These are phyloP conservation scores for Cladorrhinum sp. DNA, from an alignment of 2,329 filamentous ascomycete species.

Conservation along the genomic window DNA sequence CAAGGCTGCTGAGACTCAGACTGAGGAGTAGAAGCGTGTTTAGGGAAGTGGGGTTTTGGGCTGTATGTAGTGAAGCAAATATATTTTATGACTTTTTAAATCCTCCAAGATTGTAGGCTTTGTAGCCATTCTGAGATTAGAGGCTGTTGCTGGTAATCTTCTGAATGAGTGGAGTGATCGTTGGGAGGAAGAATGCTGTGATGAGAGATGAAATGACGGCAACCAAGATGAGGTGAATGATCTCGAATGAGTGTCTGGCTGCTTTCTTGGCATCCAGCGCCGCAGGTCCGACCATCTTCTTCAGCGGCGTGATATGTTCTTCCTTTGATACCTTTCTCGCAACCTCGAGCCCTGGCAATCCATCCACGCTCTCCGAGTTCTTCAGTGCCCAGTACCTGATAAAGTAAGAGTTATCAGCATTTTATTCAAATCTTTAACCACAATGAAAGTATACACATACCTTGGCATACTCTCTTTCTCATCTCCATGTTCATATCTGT, in stretches of 20 bases:
- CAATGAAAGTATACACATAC: constrained; percentile 18
- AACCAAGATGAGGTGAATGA: constrained; percentile 21
- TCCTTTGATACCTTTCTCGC: constrained; percentile 32
- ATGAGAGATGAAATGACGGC: constrained; percentile 13
- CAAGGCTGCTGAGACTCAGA: too few relatives aligned
- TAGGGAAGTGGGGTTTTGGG: too few relatives aligned
- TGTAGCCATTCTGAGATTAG: too few relatives aligned
- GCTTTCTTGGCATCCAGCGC: constrained; percentile 26
- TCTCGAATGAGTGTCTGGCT: constrained; percentile 7
- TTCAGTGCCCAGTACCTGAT: constrained; percentile 41
- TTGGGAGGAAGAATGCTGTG: neutral
- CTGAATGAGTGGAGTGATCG: neutral
- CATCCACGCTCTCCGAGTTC: constrained; percentile 40
- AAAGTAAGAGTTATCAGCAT: neutral
- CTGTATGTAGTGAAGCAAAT: too few relatives aligned
- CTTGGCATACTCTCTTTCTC: constrained; percentile 37
- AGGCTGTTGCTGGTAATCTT: too few relatives aligned
- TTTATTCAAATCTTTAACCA: too few relatives aligned
- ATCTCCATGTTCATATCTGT: constrained; percentile 32
- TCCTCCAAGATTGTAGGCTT: too few relatives aligned
- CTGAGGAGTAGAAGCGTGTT: too few relatives aligned
- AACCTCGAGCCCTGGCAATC: constrained; percentile 36
- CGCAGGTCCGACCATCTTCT: constrained; percentile 40
- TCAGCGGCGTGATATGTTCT: constrained; percentile 35
- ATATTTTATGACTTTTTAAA: too few relatives aligned